Percentiles rank a stretch among this genome's conserved stretches.
Evolutionary conservation across 805 yeast species (phyloP).

Genomic region (Saccharomycopsis lassenensis): DNA sequence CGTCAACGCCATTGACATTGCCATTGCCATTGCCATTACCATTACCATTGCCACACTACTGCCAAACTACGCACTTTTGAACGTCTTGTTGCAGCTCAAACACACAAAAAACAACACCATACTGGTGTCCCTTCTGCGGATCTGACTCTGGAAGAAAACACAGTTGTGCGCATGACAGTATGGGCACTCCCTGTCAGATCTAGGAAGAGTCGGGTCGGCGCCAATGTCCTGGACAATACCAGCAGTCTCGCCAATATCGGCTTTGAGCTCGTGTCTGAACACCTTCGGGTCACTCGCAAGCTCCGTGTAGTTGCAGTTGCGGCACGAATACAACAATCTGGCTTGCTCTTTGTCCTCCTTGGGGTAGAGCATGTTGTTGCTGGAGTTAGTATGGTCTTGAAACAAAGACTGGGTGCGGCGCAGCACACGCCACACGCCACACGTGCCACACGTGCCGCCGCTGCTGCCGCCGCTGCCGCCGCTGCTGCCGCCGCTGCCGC

Average conservation of each 20-base stretch:
- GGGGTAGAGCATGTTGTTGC: slow-evolving; percentile 97
- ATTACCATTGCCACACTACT: too few relatives aligned
- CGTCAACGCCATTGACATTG: too few relatives aligned
- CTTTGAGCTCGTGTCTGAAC: slow-evolving; percentile 83
- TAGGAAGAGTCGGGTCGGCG: slow-evolving; percentile 93
- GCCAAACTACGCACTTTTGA: slow-evolving; percentile 16
- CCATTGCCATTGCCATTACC: too few relatives aligned
- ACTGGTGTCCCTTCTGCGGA: slow-evolving; percentile 86
- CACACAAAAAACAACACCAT: slow-evolving; percentile 95
- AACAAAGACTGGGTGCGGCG: neutral
- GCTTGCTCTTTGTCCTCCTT: slow-evolving; percentile 76
- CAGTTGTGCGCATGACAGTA: slow-evolving; percentile 78
- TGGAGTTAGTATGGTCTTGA: slow-evolving; percentile 10
- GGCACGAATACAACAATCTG: slow-evolving; percentile 75
- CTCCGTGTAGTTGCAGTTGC: slow-evolving; percentile 91
- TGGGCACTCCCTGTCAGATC: slow-evolving; percentile 91
- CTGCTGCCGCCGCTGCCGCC: neutral
- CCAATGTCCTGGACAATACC: slow-evolving; percentile 31
- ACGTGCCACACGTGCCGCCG: neutral
- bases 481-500: neutral
- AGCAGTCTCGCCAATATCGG: slow-evolving; percentile 53
- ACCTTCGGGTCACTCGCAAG: slow-evolving; percentile 81
- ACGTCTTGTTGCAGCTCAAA: slow-evolving; percentile 40
- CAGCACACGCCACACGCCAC: slow-evolving; percentile 1
- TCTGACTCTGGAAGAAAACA: slow-evolving; percentile 95